phyloP scores from a whole-genome alignment of 345 rosid species.

The Stellera chamaejasme region DNA sequence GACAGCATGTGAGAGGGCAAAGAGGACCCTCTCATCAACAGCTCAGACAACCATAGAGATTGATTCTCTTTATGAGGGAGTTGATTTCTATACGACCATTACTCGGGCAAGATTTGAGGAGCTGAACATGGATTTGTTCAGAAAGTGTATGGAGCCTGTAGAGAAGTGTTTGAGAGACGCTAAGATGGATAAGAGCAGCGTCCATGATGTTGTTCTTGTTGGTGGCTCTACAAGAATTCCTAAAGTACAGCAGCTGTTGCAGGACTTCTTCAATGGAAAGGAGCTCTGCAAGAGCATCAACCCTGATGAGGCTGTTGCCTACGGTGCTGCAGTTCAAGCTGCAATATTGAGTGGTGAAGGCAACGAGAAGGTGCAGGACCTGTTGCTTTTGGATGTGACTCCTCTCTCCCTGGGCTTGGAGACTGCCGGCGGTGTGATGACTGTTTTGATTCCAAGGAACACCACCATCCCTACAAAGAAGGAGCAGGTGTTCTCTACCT shows the following conservation, averaged over 20 bases:
- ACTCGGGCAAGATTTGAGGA: constrained; percentile 70
- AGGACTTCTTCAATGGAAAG: constrained; percentile 64
- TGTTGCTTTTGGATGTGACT: constrained; percentile 55
- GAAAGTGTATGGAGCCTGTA: constrained; percentile 71
- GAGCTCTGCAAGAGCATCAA: constrained; percentile 73
- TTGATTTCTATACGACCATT: constrained; percentile 57
- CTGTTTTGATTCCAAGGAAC: constrained; percentile 58
- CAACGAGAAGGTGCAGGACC: constrained; percentile 73
- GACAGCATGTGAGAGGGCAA: constrained; percentile 63
- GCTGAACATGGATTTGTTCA: constrained; percentile 61
- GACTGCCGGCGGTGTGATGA: constrained; percentile 77
- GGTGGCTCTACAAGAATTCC: constrained; percentile 71
- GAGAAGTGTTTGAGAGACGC: constrained; percentile 70
- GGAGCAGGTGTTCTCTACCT: constrained; percentile 69
- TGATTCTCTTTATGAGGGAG: constrained; percentile 64
- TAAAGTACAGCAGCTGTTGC: constrained; percentile 57
- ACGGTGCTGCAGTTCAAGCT: constrained; percentile 80
- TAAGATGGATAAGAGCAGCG: constrained; percentile 55
- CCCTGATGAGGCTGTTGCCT: constrained; percentile 79
- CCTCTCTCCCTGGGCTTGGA: constrained; percentile 67
- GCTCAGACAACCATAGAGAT: constrained; percentile 67
- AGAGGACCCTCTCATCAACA: constrained; percentile 61
- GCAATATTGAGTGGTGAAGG: constrained; percentile 77
- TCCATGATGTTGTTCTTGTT: constrained; percentile 63
- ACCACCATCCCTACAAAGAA: constrained; percentile 79